These are phyloP conservation scores for Cladosporium sp. DNA, from an alignment of 2,329 filamentous ascomycete species.

Conservation along the genomic window DNA sequence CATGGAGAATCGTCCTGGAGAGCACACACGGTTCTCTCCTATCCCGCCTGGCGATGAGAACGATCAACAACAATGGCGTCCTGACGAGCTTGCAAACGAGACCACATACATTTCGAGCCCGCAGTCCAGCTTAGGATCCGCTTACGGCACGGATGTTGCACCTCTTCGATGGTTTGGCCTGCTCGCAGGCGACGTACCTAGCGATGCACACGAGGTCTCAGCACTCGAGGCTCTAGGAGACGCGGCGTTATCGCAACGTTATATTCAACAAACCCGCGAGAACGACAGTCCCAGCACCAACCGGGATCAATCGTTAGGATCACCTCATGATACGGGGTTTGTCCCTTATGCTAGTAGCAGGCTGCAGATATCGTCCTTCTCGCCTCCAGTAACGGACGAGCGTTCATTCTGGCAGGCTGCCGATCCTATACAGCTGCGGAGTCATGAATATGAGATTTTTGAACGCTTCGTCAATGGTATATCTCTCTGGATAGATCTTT, in stretches of 20 bases:
- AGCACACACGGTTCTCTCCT: conserved; percentile 6
- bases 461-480: conserved; percentile 34
- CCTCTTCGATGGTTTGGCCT: conserved; percentile 46
- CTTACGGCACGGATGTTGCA: conserved; percentile 34
- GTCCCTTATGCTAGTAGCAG: not conserved
- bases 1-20: conserved; percentile 2
- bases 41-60: not conserved
- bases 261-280: conserved; percentile 17
- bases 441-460: conserved; percentile 35
- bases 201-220: conserved; percentile 17
- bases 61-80: not conserved
- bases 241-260: conserved; percentile 19
- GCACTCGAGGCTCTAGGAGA: conserved; percentile 21
- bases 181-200: conserved; percentile 39
- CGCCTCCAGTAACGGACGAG: conserved; percentile 18
- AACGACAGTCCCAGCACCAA: no score
- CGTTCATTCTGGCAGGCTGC: conserved; percentile 23
- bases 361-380: conserved; percentile 21
- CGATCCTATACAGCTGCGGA: conserved; percentile 25
- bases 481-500: conserved; percentile 39
- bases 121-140: conserved; percentile 24
- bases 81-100: conserved; percentile 13
- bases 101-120: conserved; percentile 17
- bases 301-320: not conserved
- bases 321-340: not conserved